Percentiles rank a stretch among this genome's conserved stretches.
Conservation (phyloP, 2,329 filamentous ascomycete species). For the Bipolaris oryzae region DNA sequence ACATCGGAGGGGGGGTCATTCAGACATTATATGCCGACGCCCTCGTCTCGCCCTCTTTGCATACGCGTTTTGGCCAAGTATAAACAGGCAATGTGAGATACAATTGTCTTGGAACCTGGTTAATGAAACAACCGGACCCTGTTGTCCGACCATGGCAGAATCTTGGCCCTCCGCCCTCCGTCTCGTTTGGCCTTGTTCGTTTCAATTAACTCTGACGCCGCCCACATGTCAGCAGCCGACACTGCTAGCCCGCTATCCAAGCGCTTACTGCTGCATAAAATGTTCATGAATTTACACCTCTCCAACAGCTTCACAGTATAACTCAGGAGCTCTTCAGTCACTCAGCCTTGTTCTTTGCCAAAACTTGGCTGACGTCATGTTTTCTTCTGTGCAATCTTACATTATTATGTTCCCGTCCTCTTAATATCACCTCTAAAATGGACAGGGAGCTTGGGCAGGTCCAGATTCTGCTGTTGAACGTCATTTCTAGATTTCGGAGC, state of each 20-base stretch:
- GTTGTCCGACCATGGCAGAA: slow-evolving; percentile 10
- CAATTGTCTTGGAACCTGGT: slow-evolving; percentile 9
- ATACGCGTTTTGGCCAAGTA: background rate
- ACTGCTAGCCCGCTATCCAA: background rate
- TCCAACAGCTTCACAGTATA: background rate
- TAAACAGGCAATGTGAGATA: slow-evolving; percentile 5
- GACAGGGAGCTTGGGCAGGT: too few species aligned
- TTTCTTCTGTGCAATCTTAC: background rate
- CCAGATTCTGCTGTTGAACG: too few species aligned
- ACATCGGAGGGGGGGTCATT: background rate
- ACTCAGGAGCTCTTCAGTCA: background rate
- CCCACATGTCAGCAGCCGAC: background rate
- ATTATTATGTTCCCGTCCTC: background rate
- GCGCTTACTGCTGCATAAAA: background rate
- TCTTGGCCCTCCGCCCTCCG: slow-evolving; percentile 8
- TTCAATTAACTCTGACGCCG: background rate
- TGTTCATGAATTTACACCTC: background rate
- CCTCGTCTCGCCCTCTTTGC: background rate
- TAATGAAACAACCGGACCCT: slow-evolving; percentile 13
- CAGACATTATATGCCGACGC: background rate
- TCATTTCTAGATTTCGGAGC: too few species aligned
- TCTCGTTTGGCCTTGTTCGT: slow-evolving; percentile 3
- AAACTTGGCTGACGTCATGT: background rate
- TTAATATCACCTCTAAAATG: background rate
- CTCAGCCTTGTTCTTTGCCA: background rate